Percentiles rank a stretch among this genome's conserved stretches.
phyloP scores from a whole-genome alignment of 164 flowering plant genomes.

The Magnolia kwangsiensis region DNA sequence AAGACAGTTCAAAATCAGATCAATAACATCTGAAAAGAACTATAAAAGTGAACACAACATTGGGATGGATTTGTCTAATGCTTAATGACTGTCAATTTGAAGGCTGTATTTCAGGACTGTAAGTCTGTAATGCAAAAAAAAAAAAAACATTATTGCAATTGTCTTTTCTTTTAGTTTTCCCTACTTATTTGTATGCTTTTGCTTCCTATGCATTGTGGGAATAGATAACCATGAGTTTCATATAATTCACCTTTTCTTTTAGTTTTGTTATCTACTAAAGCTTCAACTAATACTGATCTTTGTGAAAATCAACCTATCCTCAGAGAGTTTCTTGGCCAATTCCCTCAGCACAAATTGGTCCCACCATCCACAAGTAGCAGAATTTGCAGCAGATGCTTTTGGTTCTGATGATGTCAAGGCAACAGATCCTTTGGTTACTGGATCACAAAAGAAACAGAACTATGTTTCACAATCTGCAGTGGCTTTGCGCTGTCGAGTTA shows the following conservation, averaged over 20 bases:
- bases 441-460: conserved; percentile 30
- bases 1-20: not conserved
- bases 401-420: conserved; percentile 29
- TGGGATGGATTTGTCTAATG: not conserved
- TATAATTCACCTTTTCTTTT: not conserved
- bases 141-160: not conserved
- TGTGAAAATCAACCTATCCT: not conserved
- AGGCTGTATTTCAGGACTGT: not conserved
- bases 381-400: conserved; percentile 34
- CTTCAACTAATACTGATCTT: not conserved
- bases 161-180: not conserved
- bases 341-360: conserved; percentile 28
- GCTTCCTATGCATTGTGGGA: not conserved
- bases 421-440: conserved; percentile 24
- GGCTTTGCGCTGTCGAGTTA: conserved; percentile 81
- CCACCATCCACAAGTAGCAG: conserved; percentile 29
- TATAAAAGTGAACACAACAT: not conserved
- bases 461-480: conserved; percentile 88
- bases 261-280: not conserved
- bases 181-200: not conserved
- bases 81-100: not conserved
- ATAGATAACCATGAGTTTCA: not conserved
- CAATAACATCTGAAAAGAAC: not conserved
- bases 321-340: conserved; percentile 31
- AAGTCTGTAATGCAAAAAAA: not conserved